A percentile compares a stretch with the other conserved stretches of the same genome.
These are phyloP conservation scores for Tricholoma furcatifolium DNA, from an alignment of 768 basidiomycete species.

Conservation along the genomic window DNA sequence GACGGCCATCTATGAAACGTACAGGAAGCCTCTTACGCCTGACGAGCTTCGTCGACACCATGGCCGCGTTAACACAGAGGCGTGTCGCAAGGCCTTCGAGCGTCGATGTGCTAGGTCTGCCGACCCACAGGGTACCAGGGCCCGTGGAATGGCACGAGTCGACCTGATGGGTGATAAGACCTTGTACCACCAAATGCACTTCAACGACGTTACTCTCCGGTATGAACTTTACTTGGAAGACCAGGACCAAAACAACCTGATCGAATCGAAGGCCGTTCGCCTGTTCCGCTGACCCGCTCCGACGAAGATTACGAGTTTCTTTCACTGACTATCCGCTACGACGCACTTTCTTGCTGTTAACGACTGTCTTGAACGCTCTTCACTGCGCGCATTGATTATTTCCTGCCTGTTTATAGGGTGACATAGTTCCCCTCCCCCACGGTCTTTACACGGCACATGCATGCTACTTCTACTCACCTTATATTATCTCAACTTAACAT, in stretches of 20 bases:
- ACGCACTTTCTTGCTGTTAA: background rate
- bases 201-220: background rate
- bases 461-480: background rate
- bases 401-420: background rate
- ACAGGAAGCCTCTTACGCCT: constrained; percentile 40
- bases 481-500: background rate
- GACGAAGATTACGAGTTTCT: background rate
- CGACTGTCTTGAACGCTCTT: background rate
- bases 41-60: constrained; percentile 34
- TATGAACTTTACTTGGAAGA: constrained; percentile 1
- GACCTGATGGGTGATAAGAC: constrained; percentile 53
- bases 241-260: constrained; percentile 1
- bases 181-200: constrained; percentile 50
- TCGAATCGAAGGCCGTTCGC: background rate
- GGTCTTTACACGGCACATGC: background rate
- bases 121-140: constrained; percentile 38
- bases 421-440: background rate
- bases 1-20: constrained; percentile 51
- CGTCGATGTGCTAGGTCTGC: constrained; percentile 45
- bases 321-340: background rate
- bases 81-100: constrained; percentile 41
- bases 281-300: background rate
- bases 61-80: constrained; percentile 26
- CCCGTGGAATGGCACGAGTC: constrained; percentile 52
- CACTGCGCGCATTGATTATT: background rate